Conservation (phyloP, 805 yeast genomes). For the Candida incommunis region DNA sequence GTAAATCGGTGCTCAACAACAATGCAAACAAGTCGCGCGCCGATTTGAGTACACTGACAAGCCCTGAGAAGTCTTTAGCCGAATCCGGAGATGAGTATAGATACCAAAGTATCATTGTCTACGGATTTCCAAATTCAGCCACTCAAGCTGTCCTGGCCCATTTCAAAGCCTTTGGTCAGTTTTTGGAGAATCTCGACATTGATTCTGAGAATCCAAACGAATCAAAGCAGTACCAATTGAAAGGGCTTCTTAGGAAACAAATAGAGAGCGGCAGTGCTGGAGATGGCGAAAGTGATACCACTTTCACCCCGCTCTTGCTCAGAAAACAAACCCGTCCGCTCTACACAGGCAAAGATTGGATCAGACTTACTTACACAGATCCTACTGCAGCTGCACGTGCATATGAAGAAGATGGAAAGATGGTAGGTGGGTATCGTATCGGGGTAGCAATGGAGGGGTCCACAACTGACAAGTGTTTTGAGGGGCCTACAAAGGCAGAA, state of each 20-base stretch:
- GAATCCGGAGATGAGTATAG: neutral
- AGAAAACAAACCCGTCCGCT: neutral
- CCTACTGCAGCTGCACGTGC: neutral
- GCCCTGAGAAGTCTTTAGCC: neutral
- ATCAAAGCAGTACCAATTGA: neutral
- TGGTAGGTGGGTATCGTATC: neutral
- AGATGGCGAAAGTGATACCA: neutral
- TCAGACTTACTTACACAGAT: neutral
- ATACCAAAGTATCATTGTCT: neutral
- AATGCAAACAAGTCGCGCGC: neutral
- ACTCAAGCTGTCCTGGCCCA: neutral
- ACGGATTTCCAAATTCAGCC: neutral
- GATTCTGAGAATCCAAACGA: neutral
- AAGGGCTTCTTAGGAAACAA: neutral
- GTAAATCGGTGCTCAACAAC: neutral
- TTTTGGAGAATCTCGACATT: neutral
- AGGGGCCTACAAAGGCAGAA: neutral
- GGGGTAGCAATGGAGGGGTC: neutral
- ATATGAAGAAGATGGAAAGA: neutral
- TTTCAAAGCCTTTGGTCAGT: neutral
- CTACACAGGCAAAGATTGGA: neutral
- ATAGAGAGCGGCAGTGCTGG: neutral
- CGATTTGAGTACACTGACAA: neutral
- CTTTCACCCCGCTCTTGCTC: neutral
- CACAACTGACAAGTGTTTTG: neutral